Evolutionary conservation across 441 rosid species (phyloP).

Genomic region (Erodium texanum): DNA sequence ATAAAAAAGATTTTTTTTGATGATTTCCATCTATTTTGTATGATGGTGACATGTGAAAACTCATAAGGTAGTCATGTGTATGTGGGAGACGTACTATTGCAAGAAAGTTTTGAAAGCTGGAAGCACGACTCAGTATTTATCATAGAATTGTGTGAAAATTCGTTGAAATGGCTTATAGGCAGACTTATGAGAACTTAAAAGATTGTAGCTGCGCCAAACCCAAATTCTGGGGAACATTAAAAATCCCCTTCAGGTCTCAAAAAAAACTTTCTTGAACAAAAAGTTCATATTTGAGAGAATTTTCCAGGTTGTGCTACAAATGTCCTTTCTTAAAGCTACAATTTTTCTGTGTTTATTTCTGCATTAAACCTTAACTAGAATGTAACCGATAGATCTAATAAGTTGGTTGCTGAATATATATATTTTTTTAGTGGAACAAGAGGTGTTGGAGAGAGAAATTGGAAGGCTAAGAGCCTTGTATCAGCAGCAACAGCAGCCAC

Average conservation of each 20-base stretch:
- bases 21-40: too few species aligned
- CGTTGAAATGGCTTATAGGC: neutral
- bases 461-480: slow-evolving; percentile 69
- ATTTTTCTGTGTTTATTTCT: too few species aligned
- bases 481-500: slow-evolving; percentile 58
- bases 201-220: neutral
- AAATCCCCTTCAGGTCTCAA: slow-evolving; percentile 1
- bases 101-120: neutral
- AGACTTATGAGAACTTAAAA: neutral
- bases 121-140: neutral
- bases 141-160: neutral
- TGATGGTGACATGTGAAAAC: too few species aligned
- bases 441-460: slow-evolving; percentile 89
- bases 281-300: neutral
- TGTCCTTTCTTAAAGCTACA: neutral
- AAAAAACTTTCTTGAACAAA: neutral
- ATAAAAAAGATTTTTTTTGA: too few species aligned
- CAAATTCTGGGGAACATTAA: neutral
- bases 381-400: neutral
- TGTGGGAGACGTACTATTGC: too few species aligned
- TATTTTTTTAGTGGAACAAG: slow-evolving; percentile 73
- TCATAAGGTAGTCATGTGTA: too few species aligned
- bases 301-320: neutral
- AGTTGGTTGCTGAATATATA: neutral
- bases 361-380: too few species aligned